Percentiles rank a stretch among this genome's conserved stretches.
phyloP scores from a whole-genome alignment of 345 rosid genomes.

The Ailanthus altissimus region DNA sequence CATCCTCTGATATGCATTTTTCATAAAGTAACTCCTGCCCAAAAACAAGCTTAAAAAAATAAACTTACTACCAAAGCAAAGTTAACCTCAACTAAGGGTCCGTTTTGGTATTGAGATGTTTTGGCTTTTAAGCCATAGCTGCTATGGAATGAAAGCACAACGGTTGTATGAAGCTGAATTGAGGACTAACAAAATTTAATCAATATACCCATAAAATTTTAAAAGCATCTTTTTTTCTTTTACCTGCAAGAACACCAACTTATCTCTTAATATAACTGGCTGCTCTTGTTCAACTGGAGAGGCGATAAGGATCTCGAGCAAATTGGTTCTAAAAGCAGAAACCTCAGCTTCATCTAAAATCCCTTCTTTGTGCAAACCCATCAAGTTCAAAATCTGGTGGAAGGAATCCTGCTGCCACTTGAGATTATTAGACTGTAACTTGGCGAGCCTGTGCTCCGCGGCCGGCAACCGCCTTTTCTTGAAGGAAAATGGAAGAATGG shows the following conservation, averaged over 20 bases:
- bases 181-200: not conserved
- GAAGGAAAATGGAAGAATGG: constrained; percentile 65
- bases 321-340: constrained; percentile 53
- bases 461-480: constrained; percentile 56
- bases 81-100: not conserved
- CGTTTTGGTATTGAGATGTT: no score
- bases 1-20: constrained; percentile 65
- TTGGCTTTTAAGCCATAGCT: not conserved
- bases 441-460: constrained; percentile 51
- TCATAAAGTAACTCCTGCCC: constrained; percentile 64
- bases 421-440: constrained; percentile 71
- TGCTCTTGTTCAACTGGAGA: constrained; percentile 58
- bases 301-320: constrained; percentile 61
- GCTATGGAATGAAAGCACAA: no score
- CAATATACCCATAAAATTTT: not conserved
- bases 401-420: constrained; percentile 86
- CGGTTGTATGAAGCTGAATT: not conserved
- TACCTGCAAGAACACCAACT: constrained; percentile 76
- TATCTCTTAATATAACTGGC: constrained; percentile 53
- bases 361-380: constrained; percentile 71
- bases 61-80: not conserved
- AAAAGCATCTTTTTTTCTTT: no score
- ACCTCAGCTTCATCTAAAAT: constrained; percentile 58
- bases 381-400: constrained; percentile 71
- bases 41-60: not conserved